A percentile compares a stretch with the other conserved stretches of the same genome.
Conservation (phyloP, 495 filamentous ascomycete genomes). For the Hypoxylon fuscum region DNA sequence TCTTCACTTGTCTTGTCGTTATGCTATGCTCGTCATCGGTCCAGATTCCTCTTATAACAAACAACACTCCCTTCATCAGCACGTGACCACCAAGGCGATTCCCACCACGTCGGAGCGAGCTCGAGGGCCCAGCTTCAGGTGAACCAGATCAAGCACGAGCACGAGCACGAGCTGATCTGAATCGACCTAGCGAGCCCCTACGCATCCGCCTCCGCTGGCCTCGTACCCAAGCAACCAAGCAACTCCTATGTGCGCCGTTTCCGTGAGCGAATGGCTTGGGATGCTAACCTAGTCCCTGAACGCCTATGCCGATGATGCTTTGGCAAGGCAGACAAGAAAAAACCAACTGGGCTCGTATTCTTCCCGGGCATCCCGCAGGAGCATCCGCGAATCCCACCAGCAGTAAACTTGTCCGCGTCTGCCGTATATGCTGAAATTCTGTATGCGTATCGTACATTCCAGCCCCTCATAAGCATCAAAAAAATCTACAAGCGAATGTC, state of each 20-base stretch:
- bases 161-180: neutral
- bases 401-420: conserved; percentile 12
- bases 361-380: neutral
- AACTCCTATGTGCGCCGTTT: conserved; percentile 18
- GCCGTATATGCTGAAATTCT: conserved; percentile 24
- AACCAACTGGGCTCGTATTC: conserved; percentile 5
- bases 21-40: conserved; percentile 21
- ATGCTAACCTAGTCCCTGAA: conserved; percentile 31
- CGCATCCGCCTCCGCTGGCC: neutral
- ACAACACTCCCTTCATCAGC: conserved; percentile 8
- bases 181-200: neutral
- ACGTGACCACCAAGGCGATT: conserved; percentile 2
- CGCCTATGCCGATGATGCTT: conserved; percentile 34
- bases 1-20: conserved; percentile 15
- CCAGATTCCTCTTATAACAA: neutral
- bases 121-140: neutral
- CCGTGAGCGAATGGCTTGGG: conserved; percentile 36
- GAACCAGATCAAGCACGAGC: neutral
- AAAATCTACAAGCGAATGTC: conserved; percentile 38
- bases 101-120: neutral
- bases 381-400: neutral
- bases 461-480: conserved; percentile 4
- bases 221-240: conserved; percentile 33
- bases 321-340: neutral
- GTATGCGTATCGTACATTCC: conserved; percentile 30